phyloP scores from a whole-genome alignment of 2,329 filamentous ascomycete species.

The Rutstroemia sp. region DNA sequence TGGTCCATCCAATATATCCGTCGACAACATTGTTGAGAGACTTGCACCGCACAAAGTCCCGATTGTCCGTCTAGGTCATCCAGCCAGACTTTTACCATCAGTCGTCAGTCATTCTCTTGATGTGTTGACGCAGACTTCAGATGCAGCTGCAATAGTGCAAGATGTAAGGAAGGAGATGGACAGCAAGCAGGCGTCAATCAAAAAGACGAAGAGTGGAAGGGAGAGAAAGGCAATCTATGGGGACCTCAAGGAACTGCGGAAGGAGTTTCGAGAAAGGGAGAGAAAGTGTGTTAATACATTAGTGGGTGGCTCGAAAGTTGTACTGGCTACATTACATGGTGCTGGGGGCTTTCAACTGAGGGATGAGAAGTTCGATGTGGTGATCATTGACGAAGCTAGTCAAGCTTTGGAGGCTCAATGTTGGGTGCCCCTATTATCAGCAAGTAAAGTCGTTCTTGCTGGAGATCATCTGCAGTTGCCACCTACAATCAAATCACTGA shows the following conservation, averaged over 20 bases:
- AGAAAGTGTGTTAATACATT: slow-evolving; percentile 71
- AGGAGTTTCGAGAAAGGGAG: slow-evolving; percentile 83
- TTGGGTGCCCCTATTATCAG: slow-evolving; percentile 82
- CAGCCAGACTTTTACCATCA: slow-evolving; percentile 79
- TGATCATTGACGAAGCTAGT: slow-evolving; percentile 92
- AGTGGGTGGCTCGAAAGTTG: slow-evolving; percentile 72
- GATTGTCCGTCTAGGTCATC: slow-evolving; percentile 86
- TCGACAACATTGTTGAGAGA: slow-evolving; percentile 96
- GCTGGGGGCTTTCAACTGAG: slow-evolving; percentile 79
- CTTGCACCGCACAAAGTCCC: slow-evolving; percentile 77
- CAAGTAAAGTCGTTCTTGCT: slow-evolving; percentile 79
- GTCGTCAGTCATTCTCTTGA: slow-evolving; percentile 88
- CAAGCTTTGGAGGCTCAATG: slow-evolving; percentile 95
- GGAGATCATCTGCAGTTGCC: slow-evolving; percentile 93
- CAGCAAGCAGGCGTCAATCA: slow-evolving; percentile 77
- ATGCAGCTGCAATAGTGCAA: slow-evolving; percentile 80
- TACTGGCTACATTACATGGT: slow-evolving; percentile 87
- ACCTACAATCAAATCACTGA: slow-evolving; percentile 83
- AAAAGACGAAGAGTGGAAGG: slow-evolving; percentile 74
- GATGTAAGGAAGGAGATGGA: slow-evolving; percentile 93
- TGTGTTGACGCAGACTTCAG: slow-evolving; percentile 81
- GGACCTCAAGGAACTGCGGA: slow-evolving; percentile 77
- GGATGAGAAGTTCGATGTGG: slow-evolving; percentile 78
- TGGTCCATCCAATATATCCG: slow-evolving; percentile 91
- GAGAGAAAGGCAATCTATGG: slow-evolving; percentile 77